Evolutionary conservation across 2,329 filamentous ascomycete genomes (phyloP), one percentile per base, ranked within the genome.

Genomic region (Apiospora pterosperma): DNA sequence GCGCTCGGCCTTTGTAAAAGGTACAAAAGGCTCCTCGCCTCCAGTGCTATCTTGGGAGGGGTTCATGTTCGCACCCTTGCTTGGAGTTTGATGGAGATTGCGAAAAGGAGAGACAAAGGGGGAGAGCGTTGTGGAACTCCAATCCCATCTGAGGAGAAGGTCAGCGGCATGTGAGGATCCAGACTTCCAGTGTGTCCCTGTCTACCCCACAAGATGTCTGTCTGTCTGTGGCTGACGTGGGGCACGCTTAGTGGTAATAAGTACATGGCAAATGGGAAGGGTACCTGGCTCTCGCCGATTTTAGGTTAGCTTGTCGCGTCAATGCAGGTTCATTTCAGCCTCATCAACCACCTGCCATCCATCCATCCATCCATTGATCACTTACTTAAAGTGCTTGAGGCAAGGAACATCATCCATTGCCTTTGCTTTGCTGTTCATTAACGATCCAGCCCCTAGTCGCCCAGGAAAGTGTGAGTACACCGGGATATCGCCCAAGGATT

Each of bases 1-100:
- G 68, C 91, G 92, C 75, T 96, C 91, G 44, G 90, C 85, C 38
- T 90, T 85, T 11, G 88, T 91, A 69, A 94, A 91, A n/a, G 84
- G 83, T 38, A 82, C 74, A 52, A 82, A 80, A 48, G 58, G 34
- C 58, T 39, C 58, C 23, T 60, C 36, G 6, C 16, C 34, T 19
- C 36, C 58, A 55, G 4, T 31, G 36, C 5, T 23, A 23, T 39
- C 58, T 19, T 60, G 58, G n/a, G 58, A 25, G 21, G 36, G 34
- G 58, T 60, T 39, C 58, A 60, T 60, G 25, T 55, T 55, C 12
- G 48, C 48, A 48, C 42, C 5, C 23, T 48, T 48, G 25, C 23
- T 19, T n/a, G 44, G 14, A 31, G 28, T 55, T n/a, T 25, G 8
- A 28, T 3, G 14, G 16, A n/a, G 16, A 34, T 21, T 16, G 16